Evolutionary conservation across 2,329 filamentous ascomycete genomes (phyloP).

Genomic region (Thyridium curvatum): DNA sequence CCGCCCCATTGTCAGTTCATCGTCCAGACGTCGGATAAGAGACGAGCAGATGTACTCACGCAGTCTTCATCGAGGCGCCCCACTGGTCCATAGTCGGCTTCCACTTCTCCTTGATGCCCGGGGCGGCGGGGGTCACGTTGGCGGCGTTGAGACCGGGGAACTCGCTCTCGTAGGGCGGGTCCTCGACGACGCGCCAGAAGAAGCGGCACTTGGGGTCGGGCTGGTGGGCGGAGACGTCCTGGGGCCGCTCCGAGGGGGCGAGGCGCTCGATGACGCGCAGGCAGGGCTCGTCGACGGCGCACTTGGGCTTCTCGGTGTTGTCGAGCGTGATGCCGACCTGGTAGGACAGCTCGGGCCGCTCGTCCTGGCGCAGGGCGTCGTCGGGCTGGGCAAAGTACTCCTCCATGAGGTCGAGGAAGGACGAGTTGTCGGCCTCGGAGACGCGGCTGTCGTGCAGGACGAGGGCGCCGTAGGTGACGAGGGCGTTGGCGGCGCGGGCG

Average conservation of each 20-base stretch:
- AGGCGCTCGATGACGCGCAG: slow-evolving; percentile 49
- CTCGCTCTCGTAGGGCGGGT: slow-evolving; percentile 44
- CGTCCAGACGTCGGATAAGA: no score
- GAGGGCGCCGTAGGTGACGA: slow-evolving; percentile 54
- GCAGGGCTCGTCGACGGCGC: slow-evolving; percentile 56
- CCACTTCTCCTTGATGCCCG: slow-evolving; percentile 44
- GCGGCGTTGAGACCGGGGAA: slow-evolving; percentile 50
- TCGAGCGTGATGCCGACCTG: slow-evolving; percentile 58
- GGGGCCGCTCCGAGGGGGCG: slow-evolving; percentile 46
- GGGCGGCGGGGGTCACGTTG: slow-evolving; percentile 47
- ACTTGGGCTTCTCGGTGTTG: slow-evolving; percentile 58
- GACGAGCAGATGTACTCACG: slow-evolving; percentile 36
- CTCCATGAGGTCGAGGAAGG: slow-evolving; percentile 56
- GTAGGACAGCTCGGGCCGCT: slow-evolving; percentile 52
- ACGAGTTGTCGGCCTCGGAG: slow-evolving; percentile 45
- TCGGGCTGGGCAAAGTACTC: slow-evolving; percentile 57
- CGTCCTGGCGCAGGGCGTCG: slow-evolving; percentile 38
- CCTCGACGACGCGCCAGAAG: slow-evolving; percentile 55
- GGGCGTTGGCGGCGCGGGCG: slow-evolving; percentile 44
- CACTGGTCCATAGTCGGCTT: slow-evolving; percentile 48
- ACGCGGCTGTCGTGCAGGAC: slow-evolving; percentile 55
- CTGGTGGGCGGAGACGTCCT: slow-evolving; percentile 49
- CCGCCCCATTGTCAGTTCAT: no score
- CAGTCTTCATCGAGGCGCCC: slow-evolving; percentile 54
- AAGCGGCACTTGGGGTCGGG: slow-evolving; percentile 58